A percentile compares a stretch with the other conserved stretches of the same genome.
These are phyloP conservation scores for Globisporangium sylvaticum DNA, from an alignment of 352 stramenopile genomes.

Conservation along the genomic window DNA sequence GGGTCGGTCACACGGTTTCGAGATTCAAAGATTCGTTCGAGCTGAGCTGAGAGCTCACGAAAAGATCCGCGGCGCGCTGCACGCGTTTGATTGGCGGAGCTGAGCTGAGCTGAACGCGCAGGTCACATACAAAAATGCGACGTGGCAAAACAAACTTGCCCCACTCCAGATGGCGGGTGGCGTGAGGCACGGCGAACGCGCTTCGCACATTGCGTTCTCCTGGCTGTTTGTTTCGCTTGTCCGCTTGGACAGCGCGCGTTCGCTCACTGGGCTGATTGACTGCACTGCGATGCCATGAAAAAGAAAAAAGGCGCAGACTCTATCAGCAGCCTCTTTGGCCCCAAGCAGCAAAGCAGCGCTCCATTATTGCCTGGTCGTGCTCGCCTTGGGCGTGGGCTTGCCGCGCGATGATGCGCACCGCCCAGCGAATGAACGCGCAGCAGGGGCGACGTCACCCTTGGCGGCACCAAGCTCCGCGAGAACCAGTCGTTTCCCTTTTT, in stretches of 20 bases:
- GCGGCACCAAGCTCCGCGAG: neutral
- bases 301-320: neutral
- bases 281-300: neutral
- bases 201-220: neutral
- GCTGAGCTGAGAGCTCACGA: neutral
- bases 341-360: slow-evolving; percentile 6
- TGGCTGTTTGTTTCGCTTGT: neutral
- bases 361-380: neutral
- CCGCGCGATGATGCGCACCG: neutral
- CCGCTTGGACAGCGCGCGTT: neutral
- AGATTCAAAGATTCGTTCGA: neutral
- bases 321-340: neutral
- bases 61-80: neutral
- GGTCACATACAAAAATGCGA: neutral
- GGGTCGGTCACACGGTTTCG: neutral
- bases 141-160: neutral
- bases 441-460: neutral
- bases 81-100: neutral
- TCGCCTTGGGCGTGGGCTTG: neutral
- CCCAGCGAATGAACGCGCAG: slow-evolving; percentile 1
- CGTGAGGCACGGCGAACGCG: neutral
- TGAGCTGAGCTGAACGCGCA: neutral
- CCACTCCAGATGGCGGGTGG: neutral
- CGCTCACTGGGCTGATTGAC: neutral
- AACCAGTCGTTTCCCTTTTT: neutral